These are phyloP conservation scores for Butyriboletus loyo DNA, from an alignment of 768 basidiomycete genomes.

Conservation along the genomic window DNA sequence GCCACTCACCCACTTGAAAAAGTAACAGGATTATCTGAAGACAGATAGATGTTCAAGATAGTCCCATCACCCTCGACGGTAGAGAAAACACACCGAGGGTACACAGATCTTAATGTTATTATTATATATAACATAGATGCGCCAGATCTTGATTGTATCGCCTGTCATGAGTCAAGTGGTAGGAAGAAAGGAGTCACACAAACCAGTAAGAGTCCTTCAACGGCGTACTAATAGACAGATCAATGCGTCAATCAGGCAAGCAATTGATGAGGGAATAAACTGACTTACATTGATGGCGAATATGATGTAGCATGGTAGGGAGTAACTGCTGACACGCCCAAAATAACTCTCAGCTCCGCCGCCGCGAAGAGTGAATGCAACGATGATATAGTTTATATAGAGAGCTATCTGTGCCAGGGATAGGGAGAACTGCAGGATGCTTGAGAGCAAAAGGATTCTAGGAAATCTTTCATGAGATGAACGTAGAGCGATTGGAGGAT, in stretches of 20 bases:
- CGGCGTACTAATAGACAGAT: constrained; percentile 2
- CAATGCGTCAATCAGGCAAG: not conserved
- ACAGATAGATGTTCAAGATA: not conserved
- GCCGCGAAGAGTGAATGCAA: not conserved
- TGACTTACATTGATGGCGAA: constrained; percentile 17
- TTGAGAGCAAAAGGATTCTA: constrained; percentile 14
- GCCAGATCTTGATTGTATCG: constrained; percentile 20
- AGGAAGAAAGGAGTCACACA: not conserved
- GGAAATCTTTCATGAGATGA: not conserved
- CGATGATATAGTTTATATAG: not conserved
- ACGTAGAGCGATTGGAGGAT: not conserved
- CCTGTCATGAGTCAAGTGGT: not conserved
- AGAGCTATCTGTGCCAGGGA: constrained; percentile 6
- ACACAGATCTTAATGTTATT: constrained; percentile 15
- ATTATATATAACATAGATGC: constrained; percentile 17
- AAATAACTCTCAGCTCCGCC: constrained; percentile 1
- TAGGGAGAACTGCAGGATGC: constrained; percentile 16
- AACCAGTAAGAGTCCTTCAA: constrained; percentile 21
- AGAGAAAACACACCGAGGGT: constrained; percentile 12
- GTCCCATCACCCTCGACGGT: not conserved
- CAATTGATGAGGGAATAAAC: not conserved
- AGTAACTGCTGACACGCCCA: not conserved
- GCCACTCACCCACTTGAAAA: constrained; percentile 16
- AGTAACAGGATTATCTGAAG: constrained; percentile 12
- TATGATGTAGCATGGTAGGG: constrained; percentile 15